Conservation (phyloP, 495 filamentous ascomycete species). For the Aspergillus heteromorphus region DNA sequence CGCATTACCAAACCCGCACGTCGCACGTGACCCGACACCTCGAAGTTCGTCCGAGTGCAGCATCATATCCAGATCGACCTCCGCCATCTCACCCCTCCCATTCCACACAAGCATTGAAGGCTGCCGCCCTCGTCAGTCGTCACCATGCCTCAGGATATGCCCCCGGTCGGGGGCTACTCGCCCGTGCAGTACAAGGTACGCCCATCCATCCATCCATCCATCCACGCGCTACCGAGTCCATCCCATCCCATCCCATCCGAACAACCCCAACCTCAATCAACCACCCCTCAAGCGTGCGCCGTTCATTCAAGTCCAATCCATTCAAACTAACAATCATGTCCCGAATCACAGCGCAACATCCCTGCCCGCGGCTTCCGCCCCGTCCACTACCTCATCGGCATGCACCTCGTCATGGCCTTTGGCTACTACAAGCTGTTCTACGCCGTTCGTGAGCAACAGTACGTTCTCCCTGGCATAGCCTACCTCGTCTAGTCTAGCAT, state of each 20-base stretch:
- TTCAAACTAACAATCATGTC: constrained; percentile 12
- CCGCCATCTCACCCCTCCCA: constrained; percentile 13
- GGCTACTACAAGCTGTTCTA: constrained; percentile 78
- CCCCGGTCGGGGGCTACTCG: constrained; percentile 87
- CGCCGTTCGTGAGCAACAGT: constrained; percentile 85
- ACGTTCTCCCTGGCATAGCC: no score
- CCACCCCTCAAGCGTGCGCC: background rate
- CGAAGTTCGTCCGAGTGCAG: constrained; percentile 31
- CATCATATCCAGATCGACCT: constrained; percentile 14
- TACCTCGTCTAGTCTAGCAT: no score
- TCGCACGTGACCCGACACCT: constrained; percentile 30
- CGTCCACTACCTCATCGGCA: constrained; percentile 63
- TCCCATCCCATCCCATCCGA: background rate
- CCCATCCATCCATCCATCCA: constrained; percentile 10
- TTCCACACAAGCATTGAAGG: constrained; percentile 20
- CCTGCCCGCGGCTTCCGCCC: constrained; percentile 89
- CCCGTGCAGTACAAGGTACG: constrained; percentile 92
- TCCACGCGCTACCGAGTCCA: no score
- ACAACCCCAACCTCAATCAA: background rate
- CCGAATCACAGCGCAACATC: constrained; percentile 67
- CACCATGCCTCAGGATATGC: constrained; percentile 75
- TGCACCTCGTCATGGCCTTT: constrained; percentile 73
- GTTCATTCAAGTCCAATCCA: no score
- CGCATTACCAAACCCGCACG: constrained; percentile 27
- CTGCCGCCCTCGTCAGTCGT: constrained; percentile 17